Base-by-base conservation (phyloP, 225 moss, liverwort and hornwort genomes). In the Asterella californica region DNA sequence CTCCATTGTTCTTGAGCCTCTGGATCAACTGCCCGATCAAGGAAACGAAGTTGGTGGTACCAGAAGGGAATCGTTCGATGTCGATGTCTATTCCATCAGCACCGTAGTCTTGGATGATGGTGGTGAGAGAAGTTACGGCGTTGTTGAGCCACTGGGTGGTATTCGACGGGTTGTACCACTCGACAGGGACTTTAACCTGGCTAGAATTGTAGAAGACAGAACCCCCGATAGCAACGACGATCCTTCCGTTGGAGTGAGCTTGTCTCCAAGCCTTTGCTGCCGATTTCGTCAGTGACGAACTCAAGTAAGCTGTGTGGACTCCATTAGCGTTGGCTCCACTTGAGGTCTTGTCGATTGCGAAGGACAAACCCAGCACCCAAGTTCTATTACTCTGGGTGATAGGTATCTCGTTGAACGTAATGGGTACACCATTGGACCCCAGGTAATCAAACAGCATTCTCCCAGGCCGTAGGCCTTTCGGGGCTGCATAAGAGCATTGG, bases 41-140 rank as follows among this genome's bases (percentile, higher is more conserved):
- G 49, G 19, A 45, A 32, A 82, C 72, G 53, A 83, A 83, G 70
- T 59, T 81, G 18, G 25, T 54, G 33, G 0, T 25, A 12, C 25
- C 42, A 38, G 59, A 70, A 9, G 75, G 79, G 49, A 86, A 86
- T 2, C 17, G 36, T 80, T 86, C 83, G 72, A 82, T 79, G 80
- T 86, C 86, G 50, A 86, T 77, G 80, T 86, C 86, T 76, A 86
- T 80, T 22, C 86, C 83, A 34, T 86, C 86, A 9, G 82, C 76
- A 36, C 79, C 14, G 42, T 86, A 86, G 61, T 49, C 67, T 30
- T 76, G 72, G 12, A 79, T 61, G 70, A 86, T 62, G 45, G 9
- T 83, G 10, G 83, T 83, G 24, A 86, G 48, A 42, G 86, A 86
- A 2, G 79, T 62, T 37, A 86, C 82, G 6, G 86, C 83, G 37